Evolutionary conservation across 1,139 yeast genomes (phyloP).

Genomic region (Suhomyces bokatorum): DNA sequence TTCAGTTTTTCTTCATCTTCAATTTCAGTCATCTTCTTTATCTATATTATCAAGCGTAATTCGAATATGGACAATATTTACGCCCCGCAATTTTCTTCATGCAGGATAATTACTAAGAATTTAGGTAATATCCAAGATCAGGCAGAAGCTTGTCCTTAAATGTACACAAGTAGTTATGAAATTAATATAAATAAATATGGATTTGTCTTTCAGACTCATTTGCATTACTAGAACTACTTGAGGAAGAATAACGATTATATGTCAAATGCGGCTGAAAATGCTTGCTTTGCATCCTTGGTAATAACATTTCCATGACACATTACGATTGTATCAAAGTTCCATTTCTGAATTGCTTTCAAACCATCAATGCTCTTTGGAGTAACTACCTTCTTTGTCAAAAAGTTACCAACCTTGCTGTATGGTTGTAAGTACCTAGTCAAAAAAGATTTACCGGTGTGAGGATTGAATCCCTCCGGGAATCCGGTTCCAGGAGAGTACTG

Average conservation of each 20-base stretch:
- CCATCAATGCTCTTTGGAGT: constrained; percentile 20
- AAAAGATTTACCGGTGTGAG: constrained; percentile 25
- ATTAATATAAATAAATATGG: too few species aligned
- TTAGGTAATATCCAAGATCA: not conserved
- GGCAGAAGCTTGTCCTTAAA: too few species aligned
- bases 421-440: constrained; percentile 25
- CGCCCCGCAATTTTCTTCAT: too few species aligned
- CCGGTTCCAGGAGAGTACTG: constrained; percentile 25
- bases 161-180: too few species aligned
- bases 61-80: too few species aligned
- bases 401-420: constrained; percentile 26
- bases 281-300: constrained; percentile 22
- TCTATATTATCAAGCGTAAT: too few species aligned
- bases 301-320: constrained; percentile 29
- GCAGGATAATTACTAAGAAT: not conserved
- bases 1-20: not conserved
- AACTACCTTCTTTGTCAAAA: constrained; percentile 29
- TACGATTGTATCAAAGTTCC: constrained; percentile 26
- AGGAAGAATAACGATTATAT: not conserved
- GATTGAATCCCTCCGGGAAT: constrained; percentile 19
- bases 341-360: constrained; percentile 20
- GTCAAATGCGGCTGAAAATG: constrained; percentile 20
- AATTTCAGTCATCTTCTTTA: not conserved
- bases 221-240: not conserved
- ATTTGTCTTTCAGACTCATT: not conserved